These are phyloP conservation scores for Dissophora globulifera DNA, from an alignment of 192 early-diverging fungal genomes.

Conservation along the genomic window DNA sequence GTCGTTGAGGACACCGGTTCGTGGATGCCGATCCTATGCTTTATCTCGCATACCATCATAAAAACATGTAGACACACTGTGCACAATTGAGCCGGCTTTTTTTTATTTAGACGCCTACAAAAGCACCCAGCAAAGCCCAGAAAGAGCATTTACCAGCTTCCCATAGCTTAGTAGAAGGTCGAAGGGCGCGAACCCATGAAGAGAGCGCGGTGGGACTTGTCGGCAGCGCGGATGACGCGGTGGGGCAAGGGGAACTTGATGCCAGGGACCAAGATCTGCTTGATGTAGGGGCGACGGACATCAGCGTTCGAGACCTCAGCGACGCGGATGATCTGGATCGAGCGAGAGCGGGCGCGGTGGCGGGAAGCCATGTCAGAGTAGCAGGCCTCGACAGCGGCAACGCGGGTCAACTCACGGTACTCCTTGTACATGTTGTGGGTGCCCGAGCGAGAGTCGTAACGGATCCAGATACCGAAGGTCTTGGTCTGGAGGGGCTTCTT, in stretches of 20 bases:
- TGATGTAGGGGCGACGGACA: slow-evolving; percentile 95
- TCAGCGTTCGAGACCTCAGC: slow-evolving; percentile 88
- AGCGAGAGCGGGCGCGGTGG: slow-evolving; percentile 95
- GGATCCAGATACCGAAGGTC: slow-evolving; percentile 99
- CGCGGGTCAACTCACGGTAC: slow-evolving; percentile 96
- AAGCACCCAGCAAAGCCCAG: too few species aligned
- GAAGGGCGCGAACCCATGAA: slow-evolving; percentile 85
- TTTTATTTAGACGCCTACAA: too few species aligned
- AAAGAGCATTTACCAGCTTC: too few species aligned
- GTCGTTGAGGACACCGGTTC: too few species aligned
- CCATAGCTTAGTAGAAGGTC: slow-evolving; percentile 10
- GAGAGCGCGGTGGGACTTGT: slow-evolving; percentile 85
- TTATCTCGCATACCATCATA: too few species aligned
- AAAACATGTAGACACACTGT: too few species aligned
- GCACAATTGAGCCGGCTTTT: too few species aligned
- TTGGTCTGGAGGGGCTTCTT: slow-evolving; percentile 91
- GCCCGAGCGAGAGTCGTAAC: slow-evolving; percentile 99
- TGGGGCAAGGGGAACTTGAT: slow-evolving; percentile 99
- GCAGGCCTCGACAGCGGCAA: slow-evolving; percentile 59
- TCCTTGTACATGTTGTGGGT: slow-evolving; percentile 99
- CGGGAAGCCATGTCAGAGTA: slow-evolving; percentile 94
- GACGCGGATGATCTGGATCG: slow-evolving; percentile 99
- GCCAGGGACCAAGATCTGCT: slow-evolving; percentile 88
- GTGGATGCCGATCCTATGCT: too few species aligned
- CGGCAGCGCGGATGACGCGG: slow-evolving; percentile 84